Evolutionary conservation across 1,139 yeast genomes (phyloP), one percentile per base, ranked within the genome.

Genomic region (Nakaseomyces sp.): DNA sequence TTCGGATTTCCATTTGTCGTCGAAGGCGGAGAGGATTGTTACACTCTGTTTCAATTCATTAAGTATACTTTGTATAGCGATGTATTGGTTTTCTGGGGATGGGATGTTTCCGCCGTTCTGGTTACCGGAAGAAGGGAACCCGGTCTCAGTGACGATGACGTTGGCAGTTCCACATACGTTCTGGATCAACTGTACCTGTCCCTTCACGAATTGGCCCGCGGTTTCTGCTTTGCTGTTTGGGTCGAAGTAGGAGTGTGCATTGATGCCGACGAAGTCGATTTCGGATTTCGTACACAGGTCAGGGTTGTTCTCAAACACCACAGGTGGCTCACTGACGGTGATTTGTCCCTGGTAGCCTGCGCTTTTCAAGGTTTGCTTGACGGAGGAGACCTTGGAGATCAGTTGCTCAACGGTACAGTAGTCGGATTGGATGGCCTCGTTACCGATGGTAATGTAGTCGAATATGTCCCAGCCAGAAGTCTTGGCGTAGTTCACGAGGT

Each of bases 281-380:
- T 70, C 83, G 16, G 85, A 74, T 20, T 66, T 64, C 0, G 77
- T 72, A 68, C 96, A 88, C 55, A 88, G 72, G 17, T 64, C 65
- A 8, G 95, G 87, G 60, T 82, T 53, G 43, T 68, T 64, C 57
- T 75, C 74, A 63, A 72, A 87, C 15, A 79, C 65, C n/a, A 75
- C 81, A 16, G 96, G 94, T 43, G 95, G 95, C 63, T 88, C 96
- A 43, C 95, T 77, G 22, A 95, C 87, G 25, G 93, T 79, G 37
- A 88, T 71, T 45, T 69, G 58, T 41, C 96, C 96, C n/a, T 68
- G 62, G 67, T 79, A 88, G 18, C 96, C 96, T 20, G 86, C 89
- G 43, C 60, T 63, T 46, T 68, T 61, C 47, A 88, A 72, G 50
- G 67, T 66, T 10, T 70, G 41, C 61, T 79, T 82, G 43, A 85